Evolutionary conservation across 2,329 filamentous ascomycete species (phyloP), one percentile per base, ranked within the genome.

Genomic region (Diplodia sapinea): DNA sequence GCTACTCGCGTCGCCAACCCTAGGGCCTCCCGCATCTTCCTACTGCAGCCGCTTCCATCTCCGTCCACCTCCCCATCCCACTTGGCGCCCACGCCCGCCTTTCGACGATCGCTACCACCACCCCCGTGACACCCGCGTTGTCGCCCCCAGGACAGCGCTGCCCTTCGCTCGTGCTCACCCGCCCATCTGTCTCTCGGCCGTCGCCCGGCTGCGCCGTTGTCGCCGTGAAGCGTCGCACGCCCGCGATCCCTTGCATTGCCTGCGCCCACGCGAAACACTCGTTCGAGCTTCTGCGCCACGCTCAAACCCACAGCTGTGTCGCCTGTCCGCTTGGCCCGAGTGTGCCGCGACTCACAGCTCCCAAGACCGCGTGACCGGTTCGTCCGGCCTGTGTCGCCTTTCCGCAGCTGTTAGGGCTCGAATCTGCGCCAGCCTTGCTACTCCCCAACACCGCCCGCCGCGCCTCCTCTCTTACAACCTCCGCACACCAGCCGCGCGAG

Each of bases 241-340:
- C 56, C n/a, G 65, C 65, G 65, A 67, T 67, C 65, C 65, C 56
- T 67, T 67, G 65, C 65, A 52, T 61, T 54, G 55, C 59, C 59
- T 51, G 59, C 59, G 47, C 59, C 59, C 59, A 63, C 59, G 59
- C 65, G 65, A 62, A 67, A 67, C 65, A 67, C 47, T 62, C 55
- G 55, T 47, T 55, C 11, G 65, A 66, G 54, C 65, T 66, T 66
- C 64, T 66, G 64, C 64, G 64, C 64, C 64, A 66, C 64, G 64
- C 43, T 62, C 57, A 62, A 62, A 63, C 59, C 64, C 54, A 31
- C 40, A 57, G 64, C 54, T 54, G 43, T 59, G 64, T 40, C 54
- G 31, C 55, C 55, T 52, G 38, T 43, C 56, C 33, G 54, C 65
- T 52, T 61, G 65, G 56, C 65, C 65, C 65, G 65, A 61, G 65